Conservation (phyloP, 164 flowering plant species). For the Vitis labrusca region DNA sequence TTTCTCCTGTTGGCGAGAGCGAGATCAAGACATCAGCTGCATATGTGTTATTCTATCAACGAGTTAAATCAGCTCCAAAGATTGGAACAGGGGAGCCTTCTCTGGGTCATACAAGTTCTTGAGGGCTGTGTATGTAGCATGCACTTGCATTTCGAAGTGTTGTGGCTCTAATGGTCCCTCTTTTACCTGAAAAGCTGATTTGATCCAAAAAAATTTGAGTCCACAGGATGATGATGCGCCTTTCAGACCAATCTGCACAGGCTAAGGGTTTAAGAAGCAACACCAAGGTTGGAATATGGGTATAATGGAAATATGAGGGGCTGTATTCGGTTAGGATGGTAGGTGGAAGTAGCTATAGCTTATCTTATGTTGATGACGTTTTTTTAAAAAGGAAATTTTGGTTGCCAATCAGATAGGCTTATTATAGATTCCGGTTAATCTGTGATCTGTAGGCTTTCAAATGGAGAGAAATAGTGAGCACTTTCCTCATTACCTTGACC, state of each 20-base stretch:
- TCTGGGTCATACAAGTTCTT: slow-evolving; percentile 4
- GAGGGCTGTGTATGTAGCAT: neutral
- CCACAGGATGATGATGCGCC: neutral
- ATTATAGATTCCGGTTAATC: neutral
- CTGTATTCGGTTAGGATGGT: neutral
- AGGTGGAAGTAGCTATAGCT: neutral
- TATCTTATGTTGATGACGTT: neutral
- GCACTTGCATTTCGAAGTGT: neutral
- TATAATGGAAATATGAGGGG: neutral
- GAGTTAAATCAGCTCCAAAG: slow-evolving; percentile 42
- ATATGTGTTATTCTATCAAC: slow-evolving; percentile 75
- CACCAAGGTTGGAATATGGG: neutral
- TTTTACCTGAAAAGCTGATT: neutral
- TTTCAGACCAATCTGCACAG: neutral
- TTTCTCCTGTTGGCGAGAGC: slow-evolving; percentile 58
- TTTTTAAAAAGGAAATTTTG: slow-evolving; percentile 4
- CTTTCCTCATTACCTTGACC: neutral
- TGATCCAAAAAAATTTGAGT: neutral
- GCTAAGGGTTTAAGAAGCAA: neutral
- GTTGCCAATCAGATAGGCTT: neutral
- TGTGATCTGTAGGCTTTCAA: neutral
- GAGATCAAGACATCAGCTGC: slow-evolving; percentile 87
- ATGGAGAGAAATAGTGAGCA: neutral
- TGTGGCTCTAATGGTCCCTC: slow-evolving; percentile 9
- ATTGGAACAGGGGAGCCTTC: slow-evolving; percentile 35